Evolutionary conservation across 1,139 yeast species (phyloP), one percentile per base, ranked within the genome.

Genomic region (Debaryomycetaceae sp.): DNA sequence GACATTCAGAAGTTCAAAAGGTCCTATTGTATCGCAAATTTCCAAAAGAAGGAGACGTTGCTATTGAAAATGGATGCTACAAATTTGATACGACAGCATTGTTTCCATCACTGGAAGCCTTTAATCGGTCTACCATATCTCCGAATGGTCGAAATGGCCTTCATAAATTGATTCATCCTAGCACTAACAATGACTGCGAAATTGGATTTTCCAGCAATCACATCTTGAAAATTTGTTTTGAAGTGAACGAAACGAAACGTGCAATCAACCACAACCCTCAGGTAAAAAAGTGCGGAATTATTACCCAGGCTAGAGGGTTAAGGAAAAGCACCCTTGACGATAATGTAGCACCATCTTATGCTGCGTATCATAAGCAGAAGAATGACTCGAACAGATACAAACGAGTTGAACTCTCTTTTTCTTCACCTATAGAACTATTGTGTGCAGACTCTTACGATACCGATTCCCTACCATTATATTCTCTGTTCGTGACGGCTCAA

Each of bases 381-480:
- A 41, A 43, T 23, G 50, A 42, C 4, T 22, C 42, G 4, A 39
- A 47, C 4, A 46, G 48, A 23, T 54, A 37, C 38, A 49, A 46
- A 31, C 48, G 43, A 36, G 50, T 51, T 5, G 59, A 54, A 30
- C 45, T 55, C n/a, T 49, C 56, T 2, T 54, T 52, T 41, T 40
- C 55, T 6, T 38, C 49, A 5, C 56, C 58, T 5, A 46, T 55
- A n/a, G 42, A 46, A 8, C 39, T 55, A 9, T 43, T 55, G 11
- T 41, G 48, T 34, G 39, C 49, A 9, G 50, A 46, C 37, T 46
- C 57, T 7, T 27, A 47, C n/a, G 54, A 51, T 14, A 43, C 52
- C 6, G 37, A 34, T 6, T 46, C 49, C 6, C 56, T 55, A 5
- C 57, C 57, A 6, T 24, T 40, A 4, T 54, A 54, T 37, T 39